Percentiles rank a stretch among this genome's conserved stretches.
These are phyloP conservation scores for Ophiostoma tasmaniense DNA, from an alignment of 2,329 filamentous ascomycete genomes.

Conservation along the genomic window DNA sequence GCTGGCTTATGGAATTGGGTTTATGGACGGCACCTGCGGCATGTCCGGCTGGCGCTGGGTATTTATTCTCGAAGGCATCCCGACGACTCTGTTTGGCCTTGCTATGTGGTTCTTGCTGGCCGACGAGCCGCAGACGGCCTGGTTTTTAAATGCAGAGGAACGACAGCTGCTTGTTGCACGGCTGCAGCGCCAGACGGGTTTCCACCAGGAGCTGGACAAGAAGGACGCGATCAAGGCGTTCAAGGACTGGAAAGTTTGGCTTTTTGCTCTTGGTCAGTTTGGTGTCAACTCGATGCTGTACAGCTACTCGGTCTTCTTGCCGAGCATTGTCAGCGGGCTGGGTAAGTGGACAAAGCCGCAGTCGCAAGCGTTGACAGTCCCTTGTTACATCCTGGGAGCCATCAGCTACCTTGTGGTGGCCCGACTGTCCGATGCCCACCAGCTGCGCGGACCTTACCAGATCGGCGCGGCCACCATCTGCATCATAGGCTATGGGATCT, in stretches of 20 bases:
- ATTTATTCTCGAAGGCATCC: constrained; percentile 44
- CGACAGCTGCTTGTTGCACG: constrained; percentile 10
- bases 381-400: constrained; percentile 26
- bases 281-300: constrained; percentile 24
- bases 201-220: constrained; percentile 29
- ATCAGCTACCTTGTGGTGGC: constrained; percentile 24
- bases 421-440: constrained; percentile 29
- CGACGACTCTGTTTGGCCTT: constrained; percentile 36
- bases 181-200: constrained; percentile 5
- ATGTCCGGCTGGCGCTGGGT: constrained; percentile 36
- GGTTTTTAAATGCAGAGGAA: constrained; percentile 16
- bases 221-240: constrained; percentile 6
- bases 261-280: constrained; percentile 26
- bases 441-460: constrained; percentile 48
- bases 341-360: constrained; percentile 21
- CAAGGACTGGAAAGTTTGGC: constrained; percentile 11
- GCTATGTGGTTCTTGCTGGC: constrained; percentile 41
- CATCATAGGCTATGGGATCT: constrained; percentile 44
- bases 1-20: constrained; percentile 30
- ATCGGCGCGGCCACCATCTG: constrained; percentile 34
- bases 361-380: constrained; percentile 26
- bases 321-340: constrained; percentile 29
- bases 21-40: constrained; percentile 30
- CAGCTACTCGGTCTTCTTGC: constrained; percentile 28
- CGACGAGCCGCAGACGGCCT: constrained; percentile 9